Conservation (phyloP, 495 filamentous ascomycete genomes). For the Letharia columbiana region DNA sequence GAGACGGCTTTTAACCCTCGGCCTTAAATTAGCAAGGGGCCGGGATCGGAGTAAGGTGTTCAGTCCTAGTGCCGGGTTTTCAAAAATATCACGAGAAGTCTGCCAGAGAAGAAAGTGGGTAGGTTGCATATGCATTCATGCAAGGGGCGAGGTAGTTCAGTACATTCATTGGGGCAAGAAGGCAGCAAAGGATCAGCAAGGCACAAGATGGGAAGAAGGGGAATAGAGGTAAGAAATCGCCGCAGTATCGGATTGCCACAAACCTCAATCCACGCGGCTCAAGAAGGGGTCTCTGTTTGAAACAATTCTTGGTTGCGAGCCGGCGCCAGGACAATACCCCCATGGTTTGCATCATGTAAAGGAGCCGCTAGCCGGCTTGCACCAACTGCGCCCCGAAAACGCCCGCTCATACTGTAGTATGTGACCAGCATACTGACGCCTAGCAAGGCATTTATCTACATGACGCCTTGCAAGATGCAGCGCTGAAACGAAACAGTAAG, state of each 20-base stretch:
- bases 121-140: background rate
- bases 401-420: constrained; percentile 5
- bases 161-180: too few relatives aligned
- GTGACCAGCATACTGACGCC: constrained; percentile 1
- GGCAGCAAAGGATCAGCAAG: too few relatives aligned
- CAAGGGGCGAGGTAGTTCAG: background rate
- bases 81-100: too few relatives aligned
- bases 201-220: too few relatives aligned
- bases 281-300: too few relatives aligned
- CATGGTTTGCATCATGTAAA: background rate
- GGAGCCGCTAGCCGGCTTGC: background rate
- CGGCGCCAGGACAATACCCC: background rate
- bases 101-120: too few relatives aligned
- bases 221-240: too few relatives aligned
- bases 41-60: background rate
- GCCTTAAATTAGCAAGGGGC: background rate
- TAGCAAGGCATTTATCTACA: constrained; percentile 1
- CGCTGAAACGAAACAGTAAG: background rate
- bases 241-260: too few relatives aligned
- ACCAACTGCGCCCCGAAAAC: background rate
- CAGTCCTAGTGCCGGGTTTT: background rate
- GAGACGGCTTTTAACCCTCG: background rate
- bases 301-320: too few relatives aligned
- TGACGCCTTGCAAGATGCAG: constrained; percentile 3
- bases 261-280: too few relatives aligned